phyloP scores from a whole-genome alignment of 1,284 basidiomycete genomes.

The Fomitopsis schrenkii region DNA sequence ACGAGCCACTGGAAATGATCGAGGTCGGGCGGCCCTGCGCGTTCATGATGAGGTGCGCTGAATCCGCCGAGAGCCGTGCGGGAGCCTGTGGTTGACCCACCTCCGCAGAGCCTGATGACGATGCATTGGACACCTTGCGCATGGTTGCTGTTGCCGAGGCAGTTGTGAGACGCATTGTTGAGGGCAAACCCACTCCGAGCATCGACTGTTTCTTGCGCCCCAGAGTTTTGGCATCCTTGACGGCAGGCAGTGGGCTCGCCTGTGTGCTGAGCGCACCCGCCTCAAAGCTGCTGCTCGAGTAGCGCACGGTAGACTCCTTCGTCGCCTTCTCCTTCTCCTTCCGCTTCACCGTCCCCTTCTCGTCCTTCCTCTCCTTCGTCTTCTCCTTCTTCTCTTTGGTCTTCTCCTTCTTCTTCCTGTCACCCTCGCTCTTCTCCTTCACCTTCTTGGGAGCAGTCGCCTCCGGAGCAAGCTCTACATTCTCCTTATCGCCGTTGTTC shows the following conservation, averaged over 20 bases:
- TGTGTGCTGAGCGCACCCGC: conserved; percentile 48
- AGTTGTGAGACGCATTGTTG: conserved; percentile 38
- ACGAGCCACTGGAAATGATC: conserved; percentile 46
- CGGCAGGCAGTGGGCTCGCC: conserved; percentile 22
- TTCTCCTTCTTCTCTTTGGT: conserved; percentile 27
- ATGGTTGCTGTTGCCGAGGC: conserved; percentile 38
- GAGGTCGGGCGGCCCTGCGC: conserved; percentile 38
- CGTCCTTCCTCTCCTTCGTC: conserved; percentile 28
- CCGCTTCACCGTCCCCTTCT: conserved; percentile 15
- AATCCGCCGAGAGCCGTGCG: conserved; percentile 44
- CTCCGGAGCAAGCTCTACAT: conserved; percentile 14
- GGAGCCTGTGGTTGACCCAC: conserved; percentile 14
- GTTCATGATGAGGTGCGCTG: conserved; percentile 28
- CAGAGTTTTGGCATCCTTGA: conserved; percentile 26
- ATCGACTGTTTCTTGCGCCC: conserved; percentile 57
- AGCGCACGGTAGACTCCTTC: conserved; percentile 31
- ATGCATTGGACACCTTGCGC: conserved; percentile 29
- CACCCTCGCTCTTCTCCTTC: conserved; percentile 16
- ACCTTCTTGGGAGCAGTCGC: conserved; percentile 11
- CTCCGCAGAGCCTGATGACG: conserved; percentile 26
- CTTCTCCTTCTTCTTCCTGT: conserved; percentile 12
- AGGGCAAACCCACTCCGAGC: conserved; percentile 44
- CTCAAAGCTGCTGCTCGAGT: conserved; percentile 64
- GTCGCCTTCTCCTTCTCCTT: conserved; percentile 25
- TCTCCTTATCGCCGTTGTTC: conserved; percentile 33